Percentiles rank a stretch among this genome's conserved stretches.
Conservation (phyloP, 345 rosid species). For the Gynandropsis gynandra region DNA sequence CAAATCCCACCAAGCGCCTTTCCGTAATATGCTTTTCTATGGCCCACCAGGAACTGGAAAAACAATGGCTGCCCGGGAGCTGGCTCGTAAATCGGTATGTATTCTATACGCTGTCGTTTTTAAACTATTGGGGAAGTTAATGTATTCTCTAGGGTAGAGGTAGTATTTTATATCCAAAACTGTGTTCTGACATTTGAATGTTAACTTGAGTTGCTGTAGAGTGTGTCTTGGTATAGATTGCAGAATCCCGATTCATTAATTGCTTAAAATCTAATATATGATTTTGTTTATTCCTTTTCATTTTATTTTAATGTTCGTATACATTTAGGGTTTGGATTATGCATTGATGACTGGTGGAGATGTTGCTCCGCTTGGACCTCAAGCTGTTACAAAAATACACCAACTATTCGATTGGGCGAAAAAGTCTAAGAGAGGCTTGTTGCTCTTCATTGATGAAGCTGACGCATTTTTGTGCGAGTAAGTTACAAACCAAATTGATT, state of each 20-base stretch:
- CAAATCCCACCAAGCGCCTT: slow-evolving; percentile 92
- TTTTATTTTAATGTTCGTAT: not conserved
- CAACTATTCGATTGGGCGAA: slow-evolving; percentile 94
- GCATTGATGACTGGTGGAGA: slow-evolving; percentile 99
- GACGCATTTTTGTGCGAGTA: slow-evolving; percentile 99
- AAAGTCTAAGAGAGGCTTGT: slow-evolving; percentile 78
- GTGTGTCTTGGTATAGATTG: no score
- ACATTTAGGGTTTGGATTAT: slow-evolving; percentile 84
- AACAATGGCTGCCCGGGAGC: slow-evolving; percentile 97
- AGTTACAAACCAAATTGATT: slow-evolving; percentile 27
- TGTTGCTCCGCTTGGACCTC: slow-evolving; percentile 95
- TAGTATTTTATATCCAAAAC: slow-evolving; percentile 12
- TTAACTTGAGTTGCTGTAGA: slow-evolving; percentile 9
- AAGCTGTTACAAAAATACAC: slow-evolving; percentile 98
- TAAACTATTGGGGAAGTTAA: not conserved
- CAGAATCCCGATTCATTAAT: slow-evolving; percentile 10
- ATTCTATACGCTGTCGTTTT: not conserved
- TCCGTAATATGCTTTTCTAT: slow-evolving; percentile 87
- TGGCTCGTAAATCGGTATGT: slow-evolving; percentile 84
- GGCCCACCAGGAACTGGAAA: slow-evolving; percentile 99
- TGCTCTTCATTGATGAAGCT: slow-evolving; percentile 96
- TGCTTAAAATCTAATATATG: not conserved
- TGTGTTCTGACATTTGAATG: slow-evolving; percentile 10
- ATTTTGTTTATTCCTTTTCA: slow-evolving; percentile 5
- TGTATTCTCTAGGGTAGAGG: slow-evolving; percentile 6